Evolutionary conservation across 2,329 filamentous ascomycete genomes (phyloP).

Genomic region (Aspergillus sclerotialis): DNA sequence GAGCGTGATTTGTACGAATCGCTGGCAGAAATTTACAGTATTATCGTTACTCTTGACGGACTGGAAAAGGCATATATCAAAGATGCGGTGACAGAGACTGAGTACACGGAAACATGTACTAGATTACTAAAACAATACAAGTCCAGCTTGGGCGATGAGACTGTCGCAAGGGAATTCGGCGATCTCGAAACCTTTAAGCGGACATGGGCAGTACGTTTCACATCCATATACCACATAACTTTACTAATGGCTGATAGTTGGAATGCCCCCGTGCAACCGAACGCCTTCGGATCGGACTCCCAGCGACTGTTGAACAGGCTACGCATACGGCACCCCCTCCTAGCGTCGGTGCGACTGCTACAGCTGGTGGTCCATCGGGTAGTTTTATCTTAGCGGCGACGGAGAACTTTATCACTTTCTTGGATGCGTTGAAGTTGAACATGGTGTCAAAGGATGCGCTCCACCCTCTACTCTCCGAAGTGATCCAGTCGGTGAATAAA

Average conservation of each 20-base stretch:
- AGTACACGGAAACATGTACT: conserved; percentile 95
- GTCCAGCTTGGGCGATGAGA: conserved; percentile 83
- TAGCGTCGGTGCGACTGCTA: conserved; percentile 26
- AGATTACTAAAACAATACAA: conserved; percentile 94
- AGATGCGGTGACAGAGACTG: conserved; percentile 82
- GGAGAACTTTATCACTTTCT: conserved; percentile 96
- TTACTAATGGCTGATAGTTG: conserved; percentile 50
- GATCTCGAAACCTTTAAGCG: conserved; percentile 86
- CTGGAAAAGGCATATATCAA: conserved; percentile 95
- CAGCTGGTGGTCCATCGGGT: conserved; percentile 43
- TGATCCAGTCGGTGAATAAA: conserved; percentile 95
- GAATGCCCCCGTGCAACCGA: conserved; percentile 93
- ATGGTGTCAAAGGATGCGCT: conserved; percentile 91
- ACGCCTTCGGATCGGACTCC: conserved; percentile 83
- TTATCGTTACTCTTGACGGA: conserved; percentile 90
- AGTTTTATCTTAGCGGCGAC: conserved; percentile 80
- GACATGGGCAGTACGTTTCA: conserved; percentile 72
- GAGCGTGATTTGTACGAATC: conserved; percentile 94
- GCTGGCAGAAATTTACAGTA: conserved; percentile 93
- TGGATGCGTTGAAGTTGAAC: conserved; percentile 88
- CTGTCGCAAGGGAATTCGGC: conserved; percentile 78
- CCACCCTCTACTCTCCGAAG: conserved; percentile 89
- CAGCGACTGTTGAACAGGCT: conserved; percentile 66
- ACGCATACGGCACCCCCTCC: conserved; percentile 42
- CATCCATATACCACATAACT: background rate